phyloP scores from a whole-genome alignment of 768 basidiomycete genomes.

The Neoboletus subvelutipes region DNA sequence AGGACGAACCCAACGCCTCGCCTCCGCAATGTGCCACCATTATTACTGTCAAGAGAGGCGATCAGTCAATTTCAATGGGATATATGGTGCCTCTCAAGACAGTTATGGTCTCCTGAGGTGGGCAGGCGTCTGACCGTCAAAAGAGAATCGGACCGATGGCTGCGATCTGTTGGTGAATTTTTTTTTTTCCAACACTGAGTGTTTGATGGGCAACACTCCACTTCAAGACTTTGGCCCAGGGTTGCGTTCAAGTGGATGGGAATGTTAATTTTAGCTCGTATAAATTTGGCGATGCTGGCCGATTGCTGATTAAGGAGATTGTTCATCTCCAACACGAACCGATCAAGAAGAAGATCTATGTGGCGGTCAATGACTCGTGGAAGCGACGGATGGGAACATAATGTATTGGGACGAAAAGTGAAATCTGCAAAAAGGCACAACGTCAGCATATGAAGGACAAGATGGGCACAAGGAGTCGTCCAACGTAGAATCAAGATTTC shows the following conservation, averaged over 20 bases:
- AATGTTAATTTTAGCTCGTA: not conserved
- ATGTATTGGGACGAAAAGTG: not conserved
- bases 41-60: not conserved
- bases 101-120: not conserved
- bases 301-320: constrained; percentile 11
- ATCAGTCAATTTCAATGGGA: not conserved
- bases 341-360: constrained; percentile 16
- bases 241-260: constrained; percentile 3
- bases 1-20: not conserved
- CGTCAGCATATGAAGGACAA: constrained; percentile 4
- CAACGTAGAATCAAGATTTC: constrained; percentile 7
- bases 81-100: not conserved
- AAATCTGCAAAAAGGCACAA: not conserved
- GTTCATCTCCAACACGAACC: constrained; percentile 14
- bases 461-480: not conserved
- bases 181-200: not conserved
- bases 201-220: not conserved
- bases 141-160: not conserved
- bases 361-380: not conserved
- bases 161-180: not conserved
- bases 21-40: not conserved
- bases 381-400: not conserved
- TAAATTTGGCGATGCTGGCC: not conserved
- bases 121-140: not conserved
- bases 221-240: not conserved